Conservation (phyloP, 2,329 filamentous ascomycete genomes). For the Neonectria magnoliae region DNA sequence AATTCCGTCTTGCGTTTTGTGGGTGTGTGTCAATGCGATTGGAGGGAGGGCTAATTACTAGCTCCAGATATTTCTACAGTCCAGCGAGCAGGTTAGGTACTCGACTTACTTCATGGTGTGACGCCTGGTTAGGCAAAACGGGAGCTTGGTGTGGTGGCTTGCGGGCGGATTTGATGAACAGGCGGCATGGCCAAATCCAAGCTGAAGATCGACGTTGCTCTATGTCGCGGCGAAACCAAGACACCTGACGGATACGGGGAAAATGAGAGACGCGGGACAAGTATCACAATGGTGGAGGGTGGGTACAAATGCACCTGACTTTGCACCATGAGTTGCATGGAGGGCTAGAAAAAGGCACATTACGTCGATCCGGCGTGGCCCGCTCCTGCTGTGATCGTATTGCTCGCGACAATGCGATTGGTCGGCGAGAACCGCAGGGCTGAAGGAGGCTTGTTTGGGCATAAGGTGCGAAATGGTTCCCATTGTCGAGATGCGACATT, state of each 20-base stretch:
- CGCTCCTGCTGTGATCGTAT: conserved; percentile 32
- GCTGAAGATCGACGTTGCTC: background rate
- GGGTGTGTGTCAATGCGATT: background rate
- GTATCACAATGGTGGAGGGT: background rate
- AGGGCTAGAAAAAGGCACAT: conserved; percentile 8
- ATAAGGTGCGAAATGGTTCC: conserved; percentile 13
- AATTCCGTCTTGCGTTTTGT: background rate
- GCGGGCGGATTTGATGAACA: background rate
- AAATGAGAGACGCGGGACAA: conserved; percentile 22
- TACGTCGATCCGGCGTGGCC: conserved; percentile 2
- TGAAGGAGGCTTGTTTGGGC: conserved; percentile 18
- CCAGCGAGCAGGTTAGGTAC: too few relatives aligned
- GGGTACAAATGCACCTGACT: background rate
- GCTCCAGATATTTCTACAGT: too few relatives aligned
- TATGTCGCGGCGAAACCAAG: background rate
- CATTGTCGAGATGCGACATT: background rate
- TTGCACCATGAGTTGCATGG: background rate
- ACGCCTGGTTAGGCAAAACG: conserved; percentile 8
- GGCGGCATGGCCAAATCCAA: background rate
- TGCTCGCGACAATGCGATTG: conserved; percentile 37
- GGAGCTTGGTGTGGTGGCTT: background rate
- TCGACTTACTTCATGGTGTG: conserved; percentile 3
- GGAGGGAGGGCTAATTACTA: background rate
- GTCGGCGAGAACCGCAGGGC: conserved; percentile 19
- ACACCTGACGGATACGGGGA: conserved; percentile 34